A percentile compares a stretch with the other conserved stretches of the same genome.
These are phyloP conservation scores for Sugiyamaella sp. DNA, from an alignment of 1,139 yeast species.

Conservation along the genomic window DNA sequence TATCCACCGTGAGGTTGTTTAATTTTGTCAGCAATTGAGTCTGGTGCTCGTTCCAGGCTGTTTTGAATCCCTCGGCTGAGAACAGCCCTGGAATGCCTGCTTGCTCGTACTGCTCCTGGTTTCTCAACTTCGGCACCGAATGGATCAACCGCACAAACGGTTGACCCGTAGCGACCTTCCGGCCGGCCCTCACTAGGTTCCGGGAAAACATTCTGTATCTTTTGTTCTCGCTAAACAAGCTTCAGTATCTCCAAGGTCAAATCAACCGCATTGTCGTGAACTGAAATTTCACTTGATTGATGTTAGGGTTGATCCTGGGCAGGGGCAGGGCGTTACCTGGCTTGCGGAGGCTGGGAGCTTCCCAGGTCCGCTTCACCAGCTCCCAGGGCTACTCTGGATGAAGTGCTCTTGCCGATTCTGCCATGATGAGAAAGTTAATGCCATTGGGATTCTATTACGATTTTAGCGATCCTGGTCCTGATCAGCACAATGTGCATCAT, in stretches of 20 bases:
- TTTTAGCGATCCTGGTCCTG: too few relatives aligned
- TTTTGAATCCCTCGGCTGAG: conserved; percentile 66
- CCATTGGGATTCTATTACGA: too few relatives aligned
- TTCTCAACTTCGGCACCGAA: conserved; percentile 61
- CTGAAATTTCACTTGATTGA: conserved; percentile 6
- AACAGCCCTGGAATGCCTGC: conserved; percentile 75
- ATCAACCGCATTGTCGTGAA: neutral
- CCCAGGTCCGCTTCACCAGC: neutral
- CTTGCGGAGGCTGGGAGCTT: neutral
- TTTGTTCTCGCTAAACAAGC: neutral
- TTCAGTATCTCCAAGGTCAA: neutral
- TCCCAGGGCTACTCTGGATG: too few relatives aligned
- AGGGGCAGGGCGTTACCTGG: neutral
- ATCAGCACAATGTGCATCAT: too few relatives aligned
- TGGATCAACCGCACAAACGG: conserved; percentile 52
- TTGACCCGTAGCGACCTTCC: neutral
- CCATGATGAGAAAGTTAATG: too few relatives aligned
- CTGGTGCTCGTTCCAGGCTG: conserved; percentile 88
- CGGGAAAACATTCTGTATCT: conserved; percentile 11
- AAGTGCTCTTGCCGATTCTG: too few relatives aligned
- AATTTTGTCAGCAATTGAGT: conserved; percentile 71
- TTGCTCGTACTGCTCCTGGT: conserved; percentile 45
- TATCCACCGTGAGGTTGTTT: conserved; percentile 65
- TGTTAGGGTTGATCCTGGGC: conserved; percentile 10
- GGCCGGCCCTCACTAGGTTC: neutral